A percentile compares a stretch with the other conserved stretches of the same genome.
Evolutionary conservation across 192 early-diverging fungal genomes (phyloP).

Genomic region (Coemansia biformis): DNA sequence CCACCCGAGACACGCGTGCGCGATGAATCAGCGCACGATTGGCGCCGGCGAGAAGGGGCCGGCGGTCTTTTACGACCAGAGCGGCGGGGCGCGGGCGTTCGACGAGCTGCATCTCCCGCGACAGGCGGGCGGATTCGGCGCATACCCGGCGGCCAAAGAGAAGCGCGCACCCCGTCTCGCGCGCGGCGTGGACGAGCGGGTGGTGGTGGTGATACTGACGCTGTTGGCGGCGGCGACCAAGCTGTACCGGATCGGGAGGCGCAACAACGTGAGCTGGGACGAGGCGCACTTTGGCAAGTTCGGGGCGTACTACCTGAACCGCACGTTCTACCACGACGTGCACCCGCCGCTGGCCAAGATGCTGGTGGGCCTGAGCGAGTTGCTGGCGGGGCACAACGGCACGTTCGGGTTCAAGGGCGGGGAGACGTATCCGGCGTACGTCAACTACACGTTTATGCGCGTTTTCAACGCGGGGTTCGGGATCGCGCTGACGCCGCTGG

Average conservation of each 20-base stretch:
- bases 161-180: background rate
- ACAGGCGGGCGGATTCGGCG: constrained; percentile 26
- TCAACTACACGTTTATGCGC: constrained; percentile 88
- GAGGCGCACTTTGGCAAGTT: constrained; percentile 74
- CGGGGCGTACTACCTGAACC: constrained; percentile 85
- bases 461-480: constrained; percentile 86
- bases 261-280: constrained; percentile 64
- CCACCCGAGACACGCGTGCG: background rate
- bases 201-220: constrained; percentile 37
- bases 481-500: constrained; percentile 81
- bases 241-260: constrained; percentile 39
- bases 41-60: constrained; percentile 6
- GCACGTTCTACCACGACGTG: constrained; percentile 95
- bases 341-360: constrained; percentile 98
- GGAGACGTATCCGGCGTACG: constrained; percentile 64
- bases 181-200: constrained; percentile 15
- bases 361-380: constrained; percentile 80
- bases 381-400: constrained; percentile 80
- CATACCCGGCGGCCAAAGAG: constrained; percentile 21
- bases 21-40: background rate
- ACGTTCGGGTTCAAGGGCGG: constrained; percentile 81
- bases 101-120: constrained; percentile 31
- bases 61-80: constrained; percentile 38
- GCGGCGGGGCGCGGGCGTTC: constrained; percentile 7
- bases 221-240: constrained; percentile 29